Percentiles rank a stretch among this genome's conserved stretches.
Evolutionary conservation across 176 grass and related monocot genomes (phyloP).

Genomic region (Phragmites australis): DNA sequence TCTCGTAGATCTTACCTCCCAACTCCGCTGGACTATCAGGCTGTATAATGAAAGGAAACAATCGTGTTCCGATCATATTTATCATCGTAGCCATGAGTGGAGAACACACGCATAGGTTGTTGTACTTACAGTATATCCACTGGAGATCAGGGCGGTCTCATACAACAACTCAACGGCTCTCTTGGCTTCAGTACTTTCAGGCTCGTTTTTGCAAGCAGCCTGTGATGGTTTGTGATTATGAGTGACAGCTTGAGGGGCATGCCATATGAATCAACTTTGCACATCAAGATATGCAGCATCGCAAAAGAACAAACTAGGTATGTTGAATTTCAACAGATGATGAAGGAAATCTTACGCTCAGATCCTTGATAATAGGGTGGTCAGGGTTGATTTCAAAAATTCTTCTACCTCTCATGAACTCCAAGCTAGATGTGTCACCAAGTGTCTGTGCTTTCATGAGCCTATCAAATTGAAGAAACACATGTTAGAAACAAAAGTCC

Average conservation of each 20-base stretch:
- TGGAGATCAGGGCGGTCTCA: slow-evolving; percentile 93
- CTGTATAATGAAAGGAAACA: slow-evolving; percentile 17
- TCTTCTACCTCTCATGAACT: slow-evolving; percentile 93
- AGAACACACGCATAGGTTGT: background rate
- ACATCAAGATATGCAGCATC: background rate
- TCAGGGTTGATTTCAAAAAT: slow-evolving; percentile 91
- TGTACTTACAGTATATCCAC: slow-evolving; percentile 87
- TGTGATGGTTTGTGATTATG: background rate
- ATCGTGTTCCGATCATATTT: background rate
- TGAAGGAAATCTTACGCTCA: slow-evolving; percentile 65
- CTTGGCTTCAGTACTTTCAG: slow-evolving; percentile 77
- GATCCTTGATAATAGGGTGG: slow-evolving; percentile 87
- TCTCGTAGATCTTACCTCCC: slow-evolving; percentile 96
- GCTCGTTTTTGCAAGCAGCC: slow-evolving; percentile 96
- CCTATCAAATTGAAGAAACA: slow-evolving; percentile 35
- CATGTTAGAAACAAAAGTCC: slow-evolving; percentile 12
- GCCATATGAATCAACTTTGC: background rate
- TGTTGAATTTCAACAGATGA: background rate
- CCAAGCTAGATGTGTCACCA: slow-evolving; percentile 88
- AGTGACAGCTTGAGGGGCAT: background rate
- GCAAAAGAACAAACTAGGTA: background rate
- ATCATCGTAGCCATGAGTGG: background rate
- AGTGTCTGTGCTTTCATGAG: slow-evolving; percentile 99
- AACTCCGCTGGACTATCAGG: slow-evolving; percentile 91
- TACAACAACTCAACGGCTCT: slow-evolving; percentile 83